These are phyloP conservation scores for Penicilliopsis zonata DNA, from an alignment of 495 filamentous ascomycete genomes.

Conservation along the genomic window DNA sequence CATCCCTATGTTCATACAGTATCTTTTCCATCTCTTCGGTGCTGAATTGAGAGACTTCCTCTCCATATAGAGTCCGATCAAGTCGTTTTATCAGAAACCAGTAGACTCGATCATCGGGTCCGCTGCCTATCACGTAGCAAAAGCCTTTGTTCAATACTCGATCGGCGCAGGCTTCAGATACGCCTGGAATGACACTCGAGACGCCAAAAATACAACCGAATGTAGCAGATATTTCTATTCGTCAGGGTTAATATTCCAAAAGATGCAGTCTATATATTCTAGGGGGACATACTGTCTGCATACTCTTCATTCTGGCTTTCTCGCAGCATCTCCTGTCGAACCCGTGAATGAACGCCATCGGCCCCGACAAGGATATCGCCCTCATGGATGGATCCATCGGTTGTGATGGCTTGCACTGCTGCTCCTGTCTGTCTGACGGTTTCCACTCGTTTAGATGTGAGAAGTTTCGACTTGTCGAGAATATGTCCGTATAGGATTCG, in stretches of 20 bases:
- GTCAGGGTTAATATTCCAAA: too few relatives aligned
- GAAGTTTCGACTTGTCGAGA: slow-evolving; percentile 19
- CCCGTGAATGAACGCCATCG: slow-evolving; percentile 38
- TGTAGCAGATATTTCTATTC: slow-evolving; percentile 10
- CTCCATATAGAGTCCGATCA: slow-evolving; percentile 11
- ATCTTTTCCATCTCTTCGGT: slow-evolving; percentile 13
- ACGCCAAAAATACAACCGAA: slow-evolving; percentile 16
- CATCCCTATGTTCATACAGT: slow-evolving; percentile 13
- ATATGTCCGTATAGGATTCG: slow-evolving; percentile 21
- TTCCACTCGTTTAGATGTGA: slow-evolving; percentile 19
- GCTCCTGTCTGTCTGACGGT: slow-evolving; percentile 10
- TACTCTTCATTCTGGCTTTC: slow-evolving; percentile 6
- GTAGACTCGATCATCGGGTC: slow-evolving; percentile 10
- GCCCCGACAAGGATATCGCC: slow-evolving; percentile 38
- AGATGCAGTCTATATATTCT: neutral
- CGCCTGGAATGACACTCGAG: slow-evolving; percentile 5
- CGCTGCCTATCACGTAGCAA: slow-evolving; percentile 12
- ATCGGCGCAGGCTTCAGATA: slow-evolving; percentile 5
- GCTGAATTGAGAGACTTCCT: slow-evolving; percentile 24
- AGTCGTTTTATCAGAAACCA: slow-evolving; percentile 14
- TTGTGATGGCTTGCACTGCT: slow-evolving; percentile 16
- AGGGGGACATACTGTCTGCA: neutral
- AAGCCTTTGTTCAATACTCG: slow-evolving; percentile 9
- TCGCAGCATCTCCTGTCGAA: slow-evolving; percentile 25
- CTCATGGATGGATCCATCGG: slow-evolving; percentile 19